Evolutionary conservation across 495 filamentous ascomycete species (phyloP).

Genomic region (Aspergillus indologenus): DNA sequence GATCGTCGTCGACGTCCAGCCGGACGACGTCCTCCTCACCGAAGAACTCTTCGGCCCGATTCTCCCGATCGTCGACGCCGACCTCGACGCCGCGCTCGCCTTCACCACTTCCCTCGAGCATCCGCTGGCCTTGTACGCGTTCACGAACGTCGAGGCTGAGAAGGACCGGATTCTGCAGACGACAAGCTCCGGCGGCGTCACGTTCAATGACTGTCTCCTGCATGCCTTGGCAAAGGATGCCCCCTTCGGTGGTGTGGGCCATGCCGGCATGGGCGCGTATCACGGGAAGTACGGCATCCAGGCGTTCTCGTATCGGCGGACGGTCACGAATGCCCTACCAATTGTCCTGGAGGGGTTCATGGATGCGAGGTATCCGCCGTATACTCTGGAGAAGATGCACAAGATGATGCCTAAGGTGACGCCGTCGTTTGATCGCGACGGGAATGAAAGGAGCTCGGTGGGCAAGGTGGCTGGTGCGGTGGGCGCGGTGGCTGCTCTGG

Average conservation of each 20-base stretch:
- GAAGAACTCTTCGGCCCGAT: constrained; percentile 87
- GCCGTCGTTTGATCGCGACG: not conserved
- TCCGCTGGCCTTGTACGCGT: constrained; percentile 12
- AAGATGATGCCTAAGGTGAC: not conserved
- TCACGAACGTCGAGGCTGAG: constrained; percentile 10
- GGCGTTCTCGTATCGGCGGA: not conserved
- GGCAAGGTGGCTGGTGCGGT: not conserved
- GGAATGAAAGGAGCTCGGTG: not conserved
- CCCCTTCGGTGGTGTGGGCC: constrained; percentile 17
- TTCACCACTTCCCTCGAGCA: not conserved
- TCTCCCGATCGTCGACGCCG: constrained; percentile 58
- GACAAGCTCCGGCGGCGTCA: constrained; percentile 16
- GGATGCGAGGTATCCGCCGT: not conserved
- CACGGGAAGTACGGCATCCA: constrained; percentile 14
- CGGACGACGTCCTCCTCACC: constrained; percentile 64
- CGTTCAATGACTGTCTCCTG: constrained; percentile 12
- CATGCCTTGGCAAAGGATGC: constrained; percentile 11
- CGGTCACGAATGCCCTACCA: not conserved
- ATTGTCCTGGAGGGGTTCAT: not conserved
- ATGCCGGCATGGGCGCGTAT: constrained; percentile 14
- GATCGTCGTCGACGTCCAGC: constrained; percentile 63
- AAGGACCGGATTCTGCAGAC: not conserved
- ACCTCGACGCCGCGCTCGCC: constrained; percentile 8
- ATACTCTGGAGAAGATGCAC: not conserved
- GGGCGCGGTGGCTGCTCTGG: not conserved